Percentiles rank a stretch among this genome's conserved stretches.
phyloP scores from a whole-genome alignment of 2,329 filamentous ascomycete species.

The Aspergillus fischeri region DNA sequence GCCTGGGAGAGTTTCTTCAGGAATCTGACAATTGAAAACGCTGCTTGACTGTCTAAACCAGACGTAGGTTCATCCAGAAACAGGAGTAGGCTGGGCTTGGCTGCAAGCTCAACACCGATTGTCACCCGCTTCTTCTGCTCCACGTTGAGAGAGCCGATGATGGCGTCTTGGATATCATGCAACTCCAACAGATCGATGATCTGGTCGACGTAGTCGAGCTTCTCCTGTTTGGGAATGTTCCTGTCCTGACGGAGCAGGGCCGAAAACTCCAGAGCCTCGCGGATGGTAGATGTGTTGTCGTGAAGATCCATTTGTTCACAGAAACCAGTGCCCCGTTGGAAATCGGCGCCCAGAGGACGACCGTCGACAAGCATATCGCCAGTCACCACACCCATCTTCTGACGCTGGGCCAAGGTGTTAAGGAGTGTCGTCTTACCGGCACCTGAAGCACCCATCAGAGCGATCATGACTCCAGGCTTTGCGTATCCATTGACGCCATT shows the following conservation, averaged over 20 bases:
- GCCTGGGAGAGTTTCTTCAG: constrained; percentile 63
- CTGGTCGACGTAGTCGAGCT: constrained; percentile 62
- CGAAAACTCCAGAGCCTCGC: constrained; percentile 66
- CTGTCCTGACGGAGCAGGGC: constrained; percentile 60
- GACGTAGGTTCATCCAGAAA: constrained; percentile 71
- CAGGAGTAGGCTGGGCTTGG: constrained; percentile 62
- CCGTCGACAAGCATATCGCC: constrained; percentile 72
- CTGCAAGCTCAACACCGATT: constrained; percentile 69
- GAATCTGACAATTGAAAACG: constrained; percentile 65
- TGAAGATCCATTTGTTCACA: constrained; percentile 71
- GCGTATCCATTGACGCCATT: constrained; percentile 72
- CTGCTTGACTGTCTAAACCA: constrained; percentile 66
- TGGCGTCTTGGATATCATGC: constrained; percentile 62
- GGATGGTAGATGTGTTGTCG: constrained; percentile 62
- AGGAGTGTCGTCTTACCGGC: constrained; percentile 82
- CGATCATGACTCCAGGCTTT: constrained; percentile 75
- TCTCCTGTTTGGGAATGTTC: constrained; percentile 53
- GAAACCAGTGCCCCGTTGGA: constrained; percentile 67
- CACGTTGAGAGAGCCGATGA: constrained; percentile 61
- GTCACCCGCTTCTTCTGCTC: constrained; percentile 69
- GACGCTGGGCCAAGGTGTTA: constrained; percentile 71
- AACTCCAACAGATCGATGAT: constrained; percentile 64
- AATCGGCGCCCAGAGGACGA: constrained; percentile 55
- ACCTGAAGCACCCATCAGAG: constrained; percentile 74
- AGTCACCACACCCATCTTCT: constrained; percentile 60